Evolutionary conservation across 768 basidiomycete genomes (phyloP).

Genomic region (Mycena olivaceomarginata): DNA sequence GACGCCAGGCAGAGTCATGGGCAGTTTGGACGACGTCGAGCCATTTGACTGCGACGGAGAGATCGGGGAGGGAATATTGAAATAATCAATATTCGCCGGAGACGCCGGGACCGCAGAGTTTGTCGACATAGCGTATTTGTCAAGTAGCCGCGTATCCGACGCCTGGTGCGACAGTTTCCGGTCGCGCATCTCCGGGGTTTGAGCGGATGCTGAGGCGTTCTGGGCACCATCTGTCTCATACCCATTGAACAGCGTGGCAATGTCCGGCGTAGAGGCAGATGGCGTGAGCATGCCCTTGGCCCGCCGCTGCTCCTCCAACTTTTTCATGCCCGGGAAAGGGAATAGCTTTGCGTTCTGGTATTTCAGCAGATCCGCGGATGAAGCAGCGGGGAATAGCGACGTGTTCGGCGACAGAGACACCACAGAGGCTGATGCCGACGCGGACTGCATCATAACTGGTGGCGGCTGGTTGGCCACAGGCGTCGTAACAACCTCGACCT

Average conservation of each 20-base stretch:
- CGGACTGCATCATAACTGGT: constrained; percentile 72
- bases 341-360: constrained; percentile 90
- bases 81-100: constrained; percentile 70
- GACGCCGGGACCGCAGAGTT: constrained; percentile 66
- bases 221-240: constrained; percentile 67
- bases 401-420: constrained; percentile 77
- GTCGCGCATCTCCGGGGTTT: constrained; percentile 74
- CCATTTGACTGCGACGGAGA: constrained; percentile 61
- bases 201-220: constrained; percentile 64
- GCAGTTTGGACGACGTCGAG: constrained; percentile 65
- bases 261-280: constrained; percentile 68
- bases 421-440: constrained; percentile 85
- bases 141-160: constrained; percentile 79
- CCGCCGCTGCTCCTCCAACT: constrained; percentile 84
- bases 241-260: constrained; percentile 62
- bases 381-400: constrained; percentile 88
- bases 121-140: constrained; percentile 66
- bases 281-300: constrained; percentile 69
- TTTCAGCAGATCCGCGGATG: constrained; percentile 81
- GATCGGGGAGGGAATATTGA: constrained; percentile 59
- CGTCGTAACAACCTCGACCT: constrained; percentile 63
- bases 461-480: constrained; percentile 58
- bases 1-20: constrained; percentile 86
- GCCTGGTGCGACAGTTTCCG: constrained; percentile 80
- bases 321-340: constrained; percentile 92